Conservation (phyloP, 176 grass and related monocot genomes). For the Tillandsia fasciculata region DNA sequence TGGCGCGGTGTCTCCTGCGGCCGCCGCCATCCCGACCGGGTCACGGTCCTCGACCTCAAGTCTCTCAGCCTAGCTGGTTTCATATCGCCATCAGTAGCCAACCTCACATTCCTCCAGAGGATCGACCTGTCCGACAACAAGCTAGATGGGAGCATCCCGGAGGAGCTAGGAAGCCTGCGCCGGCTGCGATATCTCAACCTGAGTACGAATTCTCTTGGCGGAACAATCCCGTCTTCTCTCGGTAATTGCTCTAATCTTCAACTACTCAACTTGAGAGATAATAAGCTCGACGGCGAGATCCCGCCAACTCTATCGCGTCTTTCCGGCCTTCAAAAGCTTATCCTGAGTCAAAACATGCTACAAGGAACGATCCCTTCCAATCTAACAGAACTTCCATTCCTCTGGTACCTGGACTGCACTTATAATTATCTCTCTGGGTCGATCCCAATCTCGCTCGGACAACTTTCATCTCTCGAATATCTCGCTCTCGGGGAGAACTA, state of each 20-base stretch:
- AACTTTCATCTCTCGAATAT: background rate
- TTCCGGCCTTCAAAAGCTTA: conserved; percentile 5
- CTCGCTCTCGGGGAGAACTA: conserved; percentile 14
- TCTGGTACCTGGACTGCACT: too few relatives aligned
- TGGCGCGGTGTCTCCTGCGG: conserved; percentile 25
- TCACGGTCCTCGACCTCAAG: conserved; percentile 3
- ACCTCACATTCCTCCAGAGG: conserved; percentile 12
- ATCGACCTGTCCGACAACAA: conserved; percentile 18
- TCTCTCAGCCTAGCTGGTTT: background rate
- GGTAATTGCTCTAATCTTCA: conserved; percentile 18
- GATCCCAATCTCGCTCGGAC: conserved; percentile 3
- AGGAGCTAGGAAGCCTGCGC: conserved; percentile 5
- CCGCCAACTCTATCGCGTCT: conserved; percentile 1
- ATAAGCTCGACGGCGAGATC: conserved; percentile 19
- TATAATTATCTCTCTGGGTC: background rate
- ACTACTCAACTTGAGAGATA: background rate
- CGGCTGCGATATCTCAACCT: conserved; percentile 15
- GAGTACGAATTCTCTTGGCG: background rate
- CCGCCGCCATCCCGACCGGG: background rate
- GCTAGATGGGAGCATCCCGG: conserved; percentile 16
- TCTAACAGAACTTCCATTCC: background rate
- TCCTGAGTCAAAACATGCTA: background rate
- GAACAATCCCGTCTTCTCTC: background rate
- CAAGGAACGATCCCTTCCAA: background rate
- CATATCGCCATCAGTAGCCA: background rate